Evolutionary conservation across 2,329 filamentous ascomycete genomes (phyloP).

Genomic region (Aspergillus tanneri): DNA sequence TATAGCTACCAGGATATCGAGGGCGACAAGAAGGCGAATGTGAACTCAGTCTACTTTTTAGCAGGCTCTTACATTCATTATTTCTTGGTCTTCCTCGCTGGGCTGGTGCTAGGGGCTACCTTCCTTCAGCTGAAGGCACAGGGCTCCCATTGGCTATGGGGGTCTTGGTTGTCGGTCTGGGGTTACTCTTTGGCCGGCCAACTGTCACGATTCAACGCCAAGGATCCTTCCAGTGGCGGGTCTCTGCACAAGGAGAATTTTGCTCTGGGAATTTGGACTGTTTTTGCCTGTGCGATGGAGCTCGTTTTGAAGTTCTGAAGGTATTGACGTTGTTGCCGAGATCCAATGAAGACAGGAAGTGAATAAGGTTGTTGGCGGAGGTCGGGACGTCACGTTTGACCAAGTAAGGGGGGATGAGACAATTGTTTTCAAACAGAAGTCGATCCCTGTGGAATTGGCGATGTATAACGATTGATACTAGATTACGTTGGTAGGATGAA

Average conservation of each 20-base stretch:
- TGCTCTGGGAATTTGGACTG: slow-evolving; percentile 8
- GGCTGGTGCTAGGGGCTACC: neutral
- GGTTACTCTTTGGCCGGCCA: neutral
- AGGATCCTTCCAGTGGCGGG: slow-evolving; percentile 6
- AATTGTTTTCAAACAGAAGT: no score
- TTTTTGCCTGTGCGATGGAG: slow-evolving; percentile 7
- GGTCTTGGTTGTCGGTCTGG: slow-evolving; percentile 14
- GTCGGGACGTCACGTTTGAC: no score
- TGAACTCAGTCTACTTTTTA: slow-evolving; percentile 13
- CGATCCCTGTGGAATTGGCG: no score
- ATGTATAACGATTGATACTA: no score
- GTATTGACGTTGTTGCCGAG: no score
- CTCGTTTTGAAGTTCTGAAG: no score
- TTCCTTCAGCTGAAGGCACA: neutral
- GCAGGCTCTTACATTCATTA: slow-evolving; percentile 11
- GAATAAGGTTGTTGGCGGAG: no score
- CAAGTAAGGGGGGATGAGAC: no score
- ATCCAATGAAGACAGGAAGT: no score
- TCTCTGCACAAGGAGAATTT: slow-evolving; percentile 7
- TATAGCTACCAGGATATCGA: slow-evolving; percentile 17
- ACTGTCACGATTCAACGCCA: slow-evolving; percentile 7
- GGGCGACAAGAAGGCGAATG: slow-evolving; percentile 12
- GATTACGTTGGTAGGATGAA: no score
- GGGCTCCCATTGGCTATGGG: slow-evolving; percentile 11
- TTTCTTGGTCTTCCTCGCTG: slow-evolving; percentile 7